Conservation (phyloP, 2,329 filamentous ascomycete species). For the Onygena corvina region DNA sequence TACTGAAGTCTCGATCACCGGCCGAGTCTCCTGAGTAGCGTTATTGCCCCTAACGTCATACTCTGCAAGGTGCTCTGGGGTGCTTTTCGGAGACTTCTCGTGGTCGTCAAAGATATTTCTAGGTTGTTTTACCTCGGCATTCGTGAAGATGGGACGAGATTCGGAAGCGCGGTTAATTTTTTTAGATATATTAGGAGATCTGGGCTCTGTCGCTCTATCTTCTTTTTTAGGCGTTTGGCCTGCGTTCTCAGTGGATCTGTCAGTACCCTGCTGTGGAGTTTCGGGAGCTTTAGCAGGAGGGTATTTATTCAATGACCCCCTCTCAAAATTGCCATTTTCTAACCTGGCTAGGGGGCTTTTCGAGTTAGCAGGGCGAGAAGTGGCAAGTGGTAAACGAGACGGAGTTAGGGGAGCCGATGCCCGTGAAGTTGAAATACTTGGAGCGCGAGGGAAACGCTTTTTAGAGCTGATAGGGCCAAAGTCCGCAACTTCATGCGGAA, state of each 20-base stretch:
- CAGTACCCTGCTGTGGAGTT: background rate
- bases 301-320: background rate
- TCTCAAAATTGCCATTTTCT: background rate
- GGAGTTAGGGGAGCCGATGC: background rate
- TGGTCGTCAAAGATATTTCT: background rate
- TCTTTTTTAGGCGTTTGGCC: constrained; percentile 2
- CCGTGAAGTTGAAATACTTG: background rate
- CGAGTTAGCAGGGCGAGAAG: background rate
- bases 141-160: background rate
- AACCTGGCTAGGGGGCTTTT: background rate
- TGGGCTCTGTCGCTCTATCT: background rate
- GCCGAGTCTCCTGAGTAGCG: background rate
- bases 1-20: background rate
- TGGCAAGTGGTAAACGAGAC: background rate
- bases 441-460: background rate
- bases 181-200: constrained; percentile 6
- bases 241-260: background rate
- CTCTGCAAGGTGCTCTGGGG: background rate
- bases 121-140: background rate
- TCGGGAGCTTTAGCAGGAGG: background rate
- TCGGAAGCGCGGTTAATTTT: background rate
- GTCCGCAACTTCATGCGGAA: background rate
- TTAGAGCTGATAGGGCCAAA: constrained; percentile 1
- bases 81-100: background rate
- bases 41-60: background rate